Percentiles rank a stretch among this genome's conserved stretches.
Conservation (phyloP, 139 green algal genomes). For the Tetradesmus obliquus region DNA sequence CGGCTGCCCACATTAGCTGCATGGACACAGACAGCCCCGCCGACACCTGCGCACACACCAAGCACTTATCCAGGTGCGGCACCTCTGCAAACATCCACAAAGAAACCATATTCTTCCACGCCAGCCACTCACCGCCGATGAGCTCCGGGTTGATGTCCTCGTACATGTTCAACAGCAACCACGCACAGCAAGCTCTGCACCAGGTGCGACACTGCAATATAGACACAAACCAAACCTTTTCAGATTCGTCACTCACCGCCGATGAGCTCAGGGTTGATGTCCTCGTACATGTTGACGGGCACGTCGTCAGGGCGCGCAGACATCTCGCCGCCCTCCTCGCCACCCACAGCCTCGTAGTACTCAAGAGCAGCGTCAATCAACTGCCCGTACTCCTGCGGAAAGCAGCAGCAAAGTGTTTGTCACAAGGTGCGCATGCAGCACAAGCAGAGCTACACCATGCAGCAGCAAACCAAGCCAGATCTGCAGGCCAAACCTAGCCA, state of each 20-base stretch:
- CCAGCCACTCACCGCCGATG: neutral
- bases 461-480: neutral
- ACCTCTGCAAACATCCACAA: too few species aligned
- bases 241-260: neutral
- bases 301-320: neutral
- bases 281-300: constrained; percentile 39
- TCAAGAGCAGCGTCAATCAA: constrained; percentile 29
- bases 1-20: neutral
- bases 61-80: too few species aligned
- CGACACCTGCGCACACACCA: too few species aligned
- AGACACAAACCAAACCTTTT: too few species aligned
- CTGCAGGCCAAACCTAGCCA: too few species aligned
- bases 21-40: too few species aligned
- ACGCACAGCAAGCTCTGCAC: too few species aligned
- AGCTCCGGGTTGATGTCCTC: constrained; percentile 34
- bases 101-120: too few species aligned
- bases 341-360: constrained; percentile 32
- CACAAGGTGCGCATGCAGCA: neutral
- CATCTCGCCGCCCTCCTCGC: constrained; percentile 2
- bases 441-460: neutral
- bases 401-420: too few species aligned
- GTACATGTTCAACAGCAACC: constrained; percentile 24
- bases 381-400: neutral
- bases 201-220: too few species aligned
- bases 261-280: constrained; percentile 36